Percentiles rank a stretch among this genome's conserved stretches.
These are phyloP conservation scores for Teunomyces gatunensis DNA, from an alignment of 805 yeast genomes.

Conservation along the genomic window DNA sequence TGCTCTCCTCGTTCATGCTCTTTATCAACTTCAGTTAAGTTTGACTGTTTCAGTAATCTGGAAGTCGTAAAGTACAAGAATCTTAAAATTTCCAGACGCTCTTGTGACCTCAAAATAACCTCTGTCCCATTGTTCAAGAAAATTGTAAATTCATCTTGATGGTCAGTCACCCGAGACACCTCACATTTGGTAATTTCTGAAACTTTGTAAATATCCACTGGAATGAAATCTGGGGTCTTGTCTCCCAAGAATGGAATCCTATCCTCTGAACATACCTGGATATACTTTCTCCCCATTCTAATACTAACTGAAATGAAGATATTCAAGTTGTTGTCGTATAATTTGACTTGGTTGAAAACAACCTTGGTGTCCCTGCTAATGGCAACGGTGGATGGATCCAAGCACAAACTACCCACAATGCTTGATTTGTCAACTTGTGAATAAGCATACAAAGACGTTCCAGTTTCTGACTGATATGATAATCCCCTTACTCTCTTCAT, in stretches of 20 bases:
- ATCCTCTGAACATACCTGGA: conserved; percentile 46
- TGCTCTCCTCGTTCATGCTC: conserved; percentile 23
- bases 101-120: conserved; percentile 32
- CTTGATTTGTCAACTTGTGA: conserved; percentile 34
- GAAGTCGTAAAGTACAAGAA: conserved; percentile 67
- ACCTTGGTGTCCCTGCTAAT: conserved; percentile 39
- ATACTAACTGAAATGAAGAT: conserved; percentile 58
- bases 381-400: conserved; percentile 31
- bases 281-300: conserved; percentile 65
- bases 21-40: conserved; percentile 16
- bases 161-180: conserved; percentile 23
- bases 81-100: conserved; percentile 60
- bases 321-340: conserved; percentile 48
- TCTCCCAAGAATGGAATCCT: conserved; percentile 16
- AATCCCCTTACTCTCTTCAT: conserved; percentile 21
- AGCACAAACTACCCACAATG: conserved; percentile 33
- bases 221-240: conserved; percentile 26
- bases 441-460: conserved; percentile 25
- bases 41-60: conserved; percentile 40
- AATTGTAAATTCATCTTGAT: conserved; percentile 35
- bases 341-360: conserved; percentile 33
- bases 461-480: conserved; percentile 11
- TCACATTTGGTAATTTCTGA: conserved; percentile 38
- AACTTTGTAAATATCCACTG: conserved; percentile 34
- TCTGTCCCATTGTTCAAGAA: conserved; percentile 24